phyloP scores from a whole-genome alignment of 1,284 basidiomycete species.

The Puccinia novopanici region DNA sequence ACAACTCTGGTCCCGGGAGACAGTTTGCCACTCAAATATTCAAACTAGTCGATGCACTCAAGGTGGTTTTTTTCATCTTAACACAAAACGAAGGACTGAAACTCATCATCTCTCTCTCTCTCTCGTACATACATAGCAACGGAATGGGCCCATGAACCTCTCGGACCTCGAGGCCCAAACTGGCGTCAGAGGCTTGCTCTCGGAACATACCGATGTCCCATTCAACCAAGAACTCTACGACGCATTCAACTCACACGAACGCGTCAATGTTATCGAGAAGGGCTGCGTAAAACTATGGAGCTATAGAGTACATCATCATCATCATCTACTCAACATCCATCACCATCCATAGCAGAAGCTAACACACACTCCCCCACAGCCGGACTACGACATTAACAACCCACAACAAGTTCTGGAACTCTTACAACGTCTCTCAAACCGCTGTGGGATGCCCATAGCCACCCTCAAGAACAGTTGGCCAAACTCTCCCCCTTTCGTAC shows the following conservation, averaged over 20 bases:
- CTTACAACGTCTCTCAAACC: constrained; percentile 25
- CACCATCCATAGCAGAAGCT: no score
- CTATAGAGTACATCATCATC: constrained; percentile 20
- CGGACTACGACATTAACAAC: constrained; percentile 45
- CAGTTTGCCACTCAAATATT: constrained; percentile 50
- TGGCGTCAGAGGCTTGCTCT: constrained; percentile 42
- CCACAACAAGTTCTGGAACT: constrained; percentile 39
- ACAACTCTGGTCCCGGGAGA: constrained; percentile 22
- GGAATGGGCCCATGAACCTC: constrained; percentile 42
- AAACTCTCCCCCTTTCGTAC: constrained; percentile 25
- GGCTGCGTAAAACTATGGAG: constrained; percentile 43
- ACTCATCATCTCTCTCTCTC: not conserved
- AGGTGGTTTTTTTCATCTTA: not conserved
- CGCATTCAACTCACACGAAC: constrained; percentile 45
- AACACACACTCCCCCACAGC: no score
- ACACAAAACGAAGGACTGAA: not conserved
- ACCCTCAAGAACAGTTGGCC: constrained; percentile 47
- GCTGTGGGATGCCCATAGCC: constrained; percentile 40
- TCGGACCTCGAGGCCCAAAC: constrained; percentile 46
- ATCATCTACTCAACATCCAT: not conserved
- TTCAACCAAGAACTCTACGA: constrained; percentile 47
- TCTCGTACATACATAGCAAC: no score
- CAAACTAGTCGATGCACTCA: constrained; percentile 45
- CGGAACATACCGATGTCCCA: constrained; percentile 46
- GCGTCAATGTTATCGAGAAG: constrained; percentile 45